Conservation (phyloP, 768 basidiomycete genomes). For the Trametopsis cervina region DNA sequence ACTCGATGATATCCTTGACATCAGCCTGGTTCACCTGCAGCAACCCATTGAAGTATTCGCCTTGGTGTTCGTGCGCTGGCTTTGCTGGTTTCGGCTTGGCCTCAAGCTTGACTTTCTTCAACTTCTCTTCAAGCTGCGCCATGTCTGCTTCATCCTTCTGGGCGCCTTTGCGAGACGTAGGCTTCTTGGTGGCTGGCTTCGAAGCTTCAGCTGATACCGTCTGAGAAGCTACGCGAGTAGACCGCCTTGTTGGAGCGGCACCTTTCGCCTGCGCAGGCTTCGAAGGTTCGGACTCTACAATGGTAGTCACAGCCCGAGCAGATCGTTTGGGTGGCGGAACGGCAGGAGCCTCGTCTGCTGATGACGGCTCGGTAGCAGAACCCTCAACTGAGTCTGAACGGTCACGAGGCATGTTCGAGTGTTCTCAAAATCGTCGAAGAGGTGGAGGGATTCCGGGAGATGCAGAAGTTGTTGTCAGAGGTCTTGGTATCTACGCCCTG, state of each 20-base stretch:
- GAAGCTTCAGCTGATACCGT: not conserved
- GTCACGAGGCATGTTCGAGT: not conserved
- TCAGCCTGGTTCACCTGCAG: constrained; percentile 42
- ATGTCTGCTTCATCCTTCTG: not conserved
- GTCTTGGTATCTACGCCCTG: too few relatives aligned
- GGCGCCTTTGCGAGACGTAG: not conserved
- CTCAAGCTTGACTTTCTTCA: not conserved
- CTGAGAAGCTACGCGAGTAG: constrained; percentile 3
- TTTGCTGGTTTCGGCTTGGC: constrained; percentile 1
- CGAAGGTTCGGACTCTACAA: not conserved
- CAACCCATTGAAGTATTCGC: constrained; percentile 52
- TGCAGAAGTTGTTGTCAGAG: too few relatives aligned
- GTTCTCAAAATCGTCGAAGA: not conserved
- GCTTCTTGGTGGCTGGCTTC: not conserved
- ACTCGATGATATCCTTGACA: constrained; percentile 48
- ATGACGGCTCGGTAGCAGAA: not conserved
- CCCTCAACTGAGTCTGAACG: not conserved
- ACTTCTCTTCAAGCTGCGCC: not conserved
- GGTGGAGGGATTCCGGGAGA: not conserved
- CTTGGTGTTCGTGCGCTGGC: not conserved
- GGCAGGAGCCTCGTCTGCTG: not conserved
- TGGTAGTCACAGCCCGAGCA: not conserved
- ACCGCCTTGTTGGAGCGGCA: not conserved
- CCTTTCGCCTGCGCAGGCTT: not conserved
- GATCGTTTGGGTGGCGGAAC: not conserved